Percentiles rank a stretch among this genome's conserved stretches.
Conservation (phyloP, 768 basidiomycete species). For the Russula vinacea region DNA sequence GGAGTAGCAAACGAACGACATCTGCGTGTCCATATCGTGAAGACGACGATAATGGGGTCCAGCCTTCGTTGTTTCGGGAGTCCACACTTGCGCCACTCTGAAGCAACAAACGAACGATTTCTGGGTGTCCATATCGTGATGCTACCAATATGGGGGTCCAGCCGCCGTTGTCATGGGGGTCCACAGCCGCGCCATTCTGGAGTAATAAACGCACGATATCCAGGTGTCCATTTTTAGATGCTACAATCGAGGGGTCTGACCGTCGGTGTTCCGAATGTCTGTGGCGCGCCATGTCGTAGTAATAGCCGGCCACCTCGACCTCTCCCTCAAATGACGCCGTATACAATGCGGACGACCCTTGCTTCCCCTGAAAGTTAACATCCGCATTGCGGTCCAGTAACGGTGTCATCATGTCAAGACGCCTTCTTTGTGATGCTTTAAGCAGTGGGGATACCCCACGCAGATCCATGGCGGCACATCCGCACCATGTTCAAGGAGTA, state of each 20-base stretch:
- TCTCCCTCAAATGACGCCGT: background rate
- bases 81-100: background rate
- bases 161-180: background rate
- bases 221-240: background rate
- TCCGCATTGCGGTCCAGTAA: background rate
- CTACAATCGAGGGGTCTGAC: background rate
- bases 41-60: background rate
- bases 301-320: background rate
- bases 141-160: background rate
- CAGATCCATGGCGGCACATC: background rate
- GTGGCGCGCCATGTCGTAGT: background rate
- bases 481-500: background rate
- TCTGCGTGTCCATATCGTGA: background rate
- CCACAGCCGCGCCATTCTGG: background rate
- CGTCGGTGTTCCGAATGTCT: background rate
- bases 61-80: background rate
- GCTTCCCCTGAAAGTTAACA: background rate
- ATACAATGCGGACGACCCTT: background rate
- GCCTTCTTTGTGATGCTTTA: background rate
- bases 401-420: background rate
- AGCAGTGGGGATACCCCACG: background rate
- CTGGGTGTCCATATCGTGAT: background rate
- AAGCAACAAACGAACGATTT: background rate
- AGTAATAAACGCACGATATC: background rate
- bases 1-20: background rate